phyloP scores from a whole-genome alignment of 768 basidiomycete genomes.

The Russula compacta region DNA sequence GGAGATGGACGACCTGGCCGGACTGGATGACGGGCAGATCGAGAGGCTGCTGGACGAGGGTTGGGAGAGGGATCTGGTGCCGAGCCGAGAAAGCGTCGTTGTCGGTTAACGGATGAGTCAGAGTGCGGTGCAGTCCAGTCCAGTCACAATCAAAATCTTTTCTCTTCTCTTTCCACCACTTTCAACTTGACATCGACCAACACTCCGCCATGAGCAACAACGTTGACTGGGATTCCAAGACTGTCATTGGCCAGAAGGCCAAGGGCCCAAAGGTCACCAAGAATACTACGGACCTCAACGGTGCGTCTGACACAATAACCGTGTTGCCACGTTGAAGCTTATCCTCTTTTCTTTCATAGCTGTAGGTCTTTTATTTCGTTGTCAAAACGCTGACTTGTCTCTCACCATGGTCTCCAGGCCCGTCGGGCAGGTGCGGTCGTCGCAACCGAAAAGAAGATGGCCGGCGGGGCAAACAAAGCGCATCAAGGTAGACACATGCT shows the following conservation, averaged over 20 bases:
- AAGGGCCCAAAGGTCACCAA: conserved; percentile 55
- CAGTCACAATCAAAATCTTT: background rate
- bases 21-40: conserved; percentile 59
- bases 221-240: conserved; percentile 61
- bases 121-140: background rate
- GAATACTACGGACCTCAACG: conserved; percentile 50
- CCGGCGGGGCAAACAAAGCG: conserved; percentile 65
- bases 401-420: conserved; percentile 39
- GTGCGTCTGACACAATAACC: conserved; percentile 25
- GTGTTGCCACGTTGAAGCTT: conserved; percentile 18
- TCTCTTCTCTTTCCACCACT: conserved; percentile 2
- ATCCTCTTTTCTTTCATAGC: conserved; percentile 3
- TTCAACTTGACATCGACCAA: background rate
- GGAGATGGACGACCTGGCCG: conserved; percentile 72
- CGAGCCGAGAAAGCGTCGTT: conserved; percentile 30
- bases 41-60: conserved; percentile 66
- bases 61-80: conserved; percentile 63
- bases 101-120: conserved; percentile 3
- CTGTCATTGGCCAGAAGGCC: conserved; percentile 63
- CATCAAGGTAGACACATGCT: conserved; percentile 43
- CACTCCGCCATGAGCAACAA: conserved; percentile 24
- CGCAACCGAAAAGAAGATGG: conserved; percentile 72
- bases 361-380: conserved; percentile 11
- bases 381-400: background rate
- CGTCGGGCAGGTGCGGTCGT: conserved; percentile 69